Base-by-base conservation (phyloP, 2,329 filamentous ascomycete species). In the Aspergillus arachidicola region DNA sequence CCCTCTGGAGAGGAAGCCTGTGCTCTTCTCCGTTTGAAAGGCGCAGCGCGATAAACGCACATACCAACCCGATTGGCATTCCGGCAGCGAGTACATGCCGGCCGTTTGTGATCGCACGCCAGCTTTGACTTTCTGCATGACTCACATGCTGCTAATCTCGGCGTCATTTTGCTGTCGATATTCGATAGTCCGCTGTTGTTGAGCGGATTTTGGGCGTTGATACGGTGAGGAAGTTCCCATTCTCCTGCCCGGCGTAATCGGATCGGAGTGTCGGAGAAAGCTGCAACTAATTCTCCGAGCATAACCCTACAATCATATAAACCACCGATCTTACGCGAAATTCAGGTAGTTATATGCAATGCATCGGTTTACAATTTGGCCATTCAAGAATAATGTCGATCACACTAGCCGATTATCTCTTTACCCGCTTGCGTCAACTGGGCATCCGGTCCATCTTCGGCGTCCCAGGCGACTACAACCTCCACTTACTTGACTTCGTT, bases 401-500 rank as follows among this genome's bases (percentile, higher is more conserved):
- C 14, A 57, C 48, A 32, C n/a, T 79, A 11, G 77, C 72, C 16
- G 68, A 73, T 10, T 91, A 91, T 71, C 84, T 91, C 70, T 91
- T 90, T 74, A 84, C 80, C 51, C 82, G 89, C 58, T 81, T 91
- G 16, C 80, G 85, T 66, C 84, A 91, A 73, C 77, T 91, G 41
- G 88, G 88, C 45, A 34, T 34, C 32, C 32, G 11, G 11, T 34
- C 32, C 2, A 83, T 91, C 61, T 88, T 91, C 68, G 89, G 89
- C 54, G 78, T 91, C 21, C 89, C 89, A 4, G 89, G 76, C 19
- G 89, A 92, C 76, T 92, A 89, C 79, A 91, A 91, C 75, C 81
- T 92, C 60, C 82, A 86, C 12, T 84, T 88, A 10, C 82, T 92
- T 36, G 90, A 92, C 75, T 90, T 89, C 73, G 78, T 92, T 46